A percentile compares a stretch with the other conserved stretches of the same genome.
phyloP scores from a whole-genome alignment of 257 asterid species.

The Ophiorrhiza pumila region DNA sequence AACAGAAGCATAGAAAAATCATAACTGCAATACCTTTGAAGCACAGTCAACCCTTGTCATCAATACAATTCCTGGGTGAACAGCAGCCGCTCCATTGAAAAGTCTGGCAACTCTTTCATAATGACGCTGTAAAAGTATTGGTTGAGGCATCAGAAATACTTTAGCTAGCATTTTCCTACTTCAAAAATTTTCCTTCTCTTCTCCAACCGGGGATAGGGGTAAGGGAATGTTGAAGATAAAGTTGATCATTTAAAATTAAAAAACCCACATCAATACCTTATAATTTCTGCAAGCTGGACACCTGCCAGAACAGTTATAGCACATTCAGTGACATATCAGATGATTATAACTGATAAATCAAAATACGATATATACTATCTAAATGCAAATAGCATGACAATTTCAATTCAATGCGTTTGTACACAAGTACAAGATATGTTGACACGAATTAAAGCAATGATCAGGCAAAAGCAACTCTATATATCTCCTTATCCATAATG shows the following conservation, averaged over 20 bases:
- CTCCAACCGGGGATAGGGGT: not conserved
- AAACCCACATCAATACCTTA: slow-evolving; percentile 49
- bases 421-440: not conserved
- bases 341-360: not conserved
- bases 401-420: not conserved
- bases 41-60: slow-evolving; percentile 97
- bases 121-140: slow-evolving; percentile 62
- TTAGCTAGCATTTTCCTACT: not conserved
- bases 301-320: slow-evolving; percentile 51
- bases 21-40: slow-evolving; percentile 52
- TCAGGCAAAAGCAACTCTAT: not conserved
- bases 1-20: slow-evolving; percentile 13
- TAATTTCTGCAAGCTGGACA: slow-evolving; percentile 98
- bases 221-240: no score
- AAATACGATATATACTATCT: not conserved
- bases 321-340: slow-evolving; percentile 17
- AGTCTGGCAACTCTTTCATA: slow-evolving; percentile 91
- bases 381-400: not conserved
- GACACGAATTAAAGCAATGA: not conserved
- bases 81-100: slow-evolving; percentile 84
- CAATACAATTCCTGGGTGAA: slow-evolving; percentile 79
- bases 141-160: slow-evolving; percentile 25
- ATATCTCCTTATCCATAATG: not conserved
- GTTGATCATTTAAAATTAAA: not conserved
- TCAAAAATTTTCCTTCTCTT: not conserved